Conservation (phyloP, 192 early-diverging fungal genomes). For the Backusella morwellensis region DNA sequence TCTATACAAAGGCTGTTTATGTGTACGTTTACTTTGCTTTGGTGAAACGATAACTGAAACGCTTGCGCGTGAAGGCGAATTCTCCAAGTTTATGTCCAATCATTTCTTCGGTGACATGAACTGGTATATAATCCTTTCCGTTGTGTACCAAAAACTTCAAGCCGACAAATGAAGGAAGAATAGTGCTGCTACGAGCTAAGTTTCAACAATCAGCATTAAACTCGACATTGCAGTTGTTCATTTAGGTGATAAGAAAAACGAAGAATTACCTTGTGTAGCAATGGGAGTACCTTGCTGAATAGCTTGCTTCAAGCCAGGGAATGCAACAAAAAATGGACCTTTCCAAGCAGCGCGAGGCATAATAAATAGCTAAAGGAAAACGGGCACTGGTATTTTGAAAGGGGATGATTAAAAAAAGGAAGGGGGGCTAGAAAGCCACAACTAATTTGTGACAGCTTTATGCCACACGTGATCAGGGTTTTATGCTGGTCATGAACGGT, state of each 20-base stretch:
- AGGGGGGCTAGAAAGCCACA: conserved; percentile 5
- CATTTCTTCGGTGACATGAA: conserved; percentile 89
- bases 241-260: neutral
- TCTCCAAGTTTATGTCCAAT: conserved; percentile 94
- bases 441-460: neutral
- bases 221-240: neutral
- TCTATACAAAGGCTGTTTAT: conserved; percentile 1
- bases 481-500: too few relatives aligned
- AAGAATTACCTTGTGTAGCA: conserved; percentile 36
- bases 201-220: conserved; percentile 20
- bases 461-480: neutral
- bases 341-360: conserved; percentile 75
- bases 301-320: conserved; percentile 59
- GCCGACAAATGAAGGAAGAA: conserved; percentile 88
- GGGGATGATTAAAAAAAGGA: conserved; percentile 11
- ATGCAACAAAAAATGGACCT: conserved; percentile 52
- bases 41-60: conserved; percentile 76
- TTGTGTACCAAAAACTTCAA: conserved; percentile 91
- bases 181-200: conserved; percentile 79
- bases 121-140: conserved; percentile 85
- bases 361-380: conserved; percentile 1
- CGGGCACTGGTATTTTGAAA: neutral
- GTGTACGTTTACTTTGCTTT: conserved; percentile 70
- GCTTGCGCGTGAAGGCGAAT: conserved; percentile 87
- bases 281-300: conserved; percentile 61